phyloP scores from a whole-genome alignment of 2,329 filamentous ascomycete genomes.

The Pseudocercospora fijiensis region DNA sequence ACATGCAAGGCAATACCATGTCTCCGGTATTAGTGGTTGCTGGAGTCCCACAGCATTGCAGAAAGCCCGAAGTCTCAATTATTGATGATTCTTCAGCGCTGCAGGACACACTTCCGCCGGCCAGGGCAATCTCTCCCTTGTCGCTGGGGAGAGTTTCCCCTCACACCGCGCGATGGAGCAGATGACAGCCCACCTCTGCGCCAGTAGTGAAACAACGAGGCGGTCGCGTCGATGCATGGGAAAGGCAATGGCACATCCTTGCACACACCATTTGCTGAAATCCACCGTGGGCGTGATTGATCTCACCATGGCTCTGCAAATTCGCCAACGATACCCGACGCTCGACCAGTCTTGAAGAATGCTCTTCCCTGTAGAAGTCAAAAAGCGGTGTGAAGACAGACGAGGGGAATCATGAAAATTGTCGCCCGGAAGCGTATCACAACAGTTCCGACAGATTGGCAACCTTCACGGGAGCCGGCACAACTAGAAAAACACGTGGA shows the following conservation, averaged over 20 bases:
- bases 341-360: neutral
- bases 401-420: neutral
- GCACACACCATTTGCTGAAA: neutral
- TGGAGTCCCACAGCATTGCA: conserved; percentile 5
- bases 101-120: neutral
- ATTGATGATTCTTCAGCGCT: neutral
- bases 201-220: conserved; percentile 6
- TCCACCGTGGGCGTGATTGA: neutral
- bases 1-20: conserved; percentile 7
- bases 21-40: neutral
- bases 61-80: conserved; percentile 1
- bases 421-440: neutral
- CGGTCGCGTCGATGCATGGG: neutral
- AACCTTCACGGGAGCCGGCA: neutral
- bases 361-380: neutral
- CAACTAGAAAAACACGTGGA: neutral
- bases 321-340: neutral
- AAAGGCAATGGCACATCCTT: neutral
- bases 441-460: neutral
- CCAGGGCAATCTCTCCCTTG: neutral
- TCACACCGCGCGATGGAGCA: neutral
- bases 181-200: neutral
- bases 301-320: neutral
- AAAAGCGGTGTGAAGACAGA: neutral
- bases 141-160: neutral